Base-by-base conservation (phyloP, 352 stramenopile species). In the Phytophthora pinifolia region DNA sequence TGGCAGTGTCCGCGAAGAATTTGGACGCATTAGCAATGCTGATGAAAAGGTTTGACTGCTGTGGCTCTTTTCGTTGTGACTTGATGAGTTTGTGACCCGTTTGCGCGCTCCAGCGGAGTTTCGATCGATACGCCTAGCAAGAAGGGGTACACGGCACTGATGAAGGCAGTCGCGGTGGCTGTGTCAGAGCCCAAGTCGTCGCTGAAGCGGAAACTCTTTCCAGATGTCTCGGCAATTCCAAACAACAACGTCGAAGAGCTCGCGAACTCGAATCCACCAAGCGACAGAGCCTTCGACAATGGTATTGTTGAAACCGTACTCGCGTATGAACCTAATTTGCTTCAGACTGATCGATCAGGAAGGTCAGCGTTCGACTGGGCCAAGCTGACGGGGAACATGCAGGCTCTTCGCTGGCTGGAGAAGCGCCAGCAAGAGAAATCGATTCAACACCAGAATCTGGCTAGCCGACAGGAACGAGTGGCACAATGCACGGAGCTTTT, bases 331-430 rank as follows among this genome's bases (percentile, higher is more conserved):
- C 77, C 80, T 0, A 65, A 85, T 46, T 45, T 88, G 13, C 35
- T 72, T n/a, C 58, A 59, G 15, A 44, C 46, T 3, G 83, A 92
- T 14, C 36, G 48, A 14, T 59, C 62, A 0, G 76, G 79, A n/a
- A 78, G 83, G 46, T 83, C 70, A 2, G 83, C 83, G 0, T 74
- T 85, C 14, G 76, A 89, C 41, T 92, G 83, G 83, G 83, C 83
- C 0, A 70, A 54, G 9, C 58, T 78, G 9, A 83, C 72, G 6
- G 63, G 65, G 4, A 90, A 91, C 20, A 9, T 25, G 0, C 37
- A 45, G 8, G 79, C 65, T 4, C 17, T 82, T 0, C 9, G 43
- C 9, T 54, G 83, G 39, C 32, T 90, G 18, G 47, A 85, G 10
- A 58, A 34, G 6, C 64, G 74, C 18, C 69, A 77, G 13, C 46